Base-by-base conservation (phyloP, 2,329 filamentous ascomycete genomes). In the Sclerotinia glacialis region DNA sequence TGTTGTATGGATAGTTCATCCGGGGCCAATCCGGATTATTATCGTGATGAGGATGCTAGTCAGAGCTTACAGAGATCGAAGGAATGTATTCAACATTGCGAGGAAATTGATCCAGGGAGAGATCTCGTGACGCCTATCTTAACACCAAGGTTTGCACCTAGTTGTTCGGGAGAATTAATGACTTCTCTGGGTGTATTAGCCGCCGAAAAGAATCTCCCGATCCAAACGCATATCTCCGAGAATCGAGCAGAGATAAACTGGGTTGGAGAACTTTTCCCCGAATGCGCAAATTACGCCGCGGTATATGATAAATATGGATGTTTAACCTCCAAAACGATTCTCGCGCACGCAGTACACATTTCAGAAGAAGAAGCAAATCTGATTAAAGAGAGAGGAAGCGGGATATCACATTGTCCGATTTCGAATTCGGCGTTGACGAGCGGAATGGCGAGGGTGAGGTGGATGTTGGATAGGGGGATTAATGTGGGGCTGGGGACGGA, bases 1-100 rank as follows among this genome's bases (percentile, higher is more conserved):
- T 91, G 96, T n/a, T 97, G 93, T 81, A 98, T 99, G 95, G 92
- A 98, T 77, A 83, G 84, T 40, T 78, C 90, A 5, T 89, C 87
- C 47, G 58, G 58, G 2, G 58, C 58, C 5, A 60, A 60, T 16
- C 93, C 93, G 0, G 83, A 85, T 1, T 91, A 89, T 80, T 98
- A 98, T 79, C 84, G 87, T 28, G 95, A 99, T 76, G 84, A 85
- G 67, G 87, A 84, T 21, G 78, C 87, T 0, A 84, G 84, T 2
- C 80, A 82, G 31, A 83, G 87, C 0, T 65, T 92, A 0, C 71
- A 77, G 2, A 83, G 83, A 47, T 90, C 89, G 0, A 77, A 79
- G 37, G 81, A 81, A 14, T 86, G 82, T 26, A 87, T 96, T 60
- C 79, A 80, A 2, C 87, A 96, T 76, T 87, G 94, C 69, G 74